These are phyloP conservation scores for Cordyceps cateniannulata DNA, from an alignment of 2,329 filamentous ascomycete genomes.

Conservation along the genomic window DNA sequence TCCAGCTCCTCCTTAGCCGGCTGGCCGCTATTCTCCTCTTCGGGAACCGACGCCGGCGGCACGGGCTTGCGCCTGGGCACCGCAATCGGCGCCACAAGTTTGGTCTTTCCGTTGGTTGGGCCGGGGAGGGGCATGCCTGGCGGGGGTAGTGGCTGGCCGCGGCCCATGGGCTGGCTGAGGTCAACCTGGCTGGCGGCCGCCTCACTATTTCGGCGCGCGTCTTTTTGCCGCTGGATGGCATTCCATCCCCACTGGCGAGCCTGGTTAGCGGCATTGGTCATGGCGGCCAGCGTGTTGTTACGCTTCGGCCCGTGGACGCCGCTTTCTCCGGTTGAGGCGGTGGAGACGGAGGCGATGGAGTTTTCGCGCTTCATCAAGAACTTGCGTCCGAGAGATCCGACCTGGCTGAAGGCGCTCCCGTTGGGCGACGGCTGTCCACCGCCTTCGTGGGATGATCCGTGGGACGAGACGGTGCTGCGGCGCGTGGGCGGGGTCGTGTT, in stretches of 20 bases:
- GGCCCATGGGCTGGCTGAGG: conserved; percentile 66
- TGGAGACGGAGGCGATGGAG: conserved; percentile 28
- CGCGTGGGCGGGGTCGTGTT: conserved; percentile 22
- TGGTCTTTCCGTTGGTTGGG: conserved; percentile 54
- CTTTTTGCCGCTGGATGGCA: conserved; percentile 45
- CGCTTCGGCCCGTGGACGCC: conserved; percentile 31
- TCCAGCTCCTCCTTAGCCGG: not conserved
- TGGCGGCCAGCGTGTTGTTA: conserved; percentile 45
- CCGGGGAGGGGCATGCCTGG: conserved; percentile 70
- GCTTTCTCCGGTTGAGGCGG: conserved; percentile 17
- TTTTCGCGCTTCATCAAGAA: conserved; percentile 35
- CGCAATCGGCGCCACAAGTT: conserved; percentile 48
- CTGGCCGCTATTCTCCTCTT: conserved; percentile 1
- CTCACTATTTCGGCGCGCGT: conserved; percentile 30
- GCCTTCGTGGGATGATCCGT: conserved; percentile 21
- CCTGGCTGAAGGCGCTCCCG: conserved; percentile 30
- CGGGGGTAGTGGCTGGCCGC: conserved; percentile 75
- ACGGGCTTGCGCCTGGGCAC: conserved; percentile 62
- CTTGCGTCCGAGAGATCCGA: conserved; percentile 31
- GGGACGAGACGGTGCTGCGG: conserved; percentile 34
- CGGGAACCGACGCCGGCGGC: conserved; percentile 22
- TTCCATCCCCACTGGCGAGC: conserved; percentile 56
- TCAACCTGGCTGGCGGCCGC: conserved; percentile 30
- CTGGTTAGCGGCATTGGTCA: conserved; percentile 48
- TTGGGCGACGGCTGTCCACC: conserved; percentile 21